A percentile compares a stretch with the other conserved stretches of the same genome.
phyloP scores from a whole-genome alignment of 192 early-diverging fungal genomes.

The Phlyctochytrium arcticum region DNA sequence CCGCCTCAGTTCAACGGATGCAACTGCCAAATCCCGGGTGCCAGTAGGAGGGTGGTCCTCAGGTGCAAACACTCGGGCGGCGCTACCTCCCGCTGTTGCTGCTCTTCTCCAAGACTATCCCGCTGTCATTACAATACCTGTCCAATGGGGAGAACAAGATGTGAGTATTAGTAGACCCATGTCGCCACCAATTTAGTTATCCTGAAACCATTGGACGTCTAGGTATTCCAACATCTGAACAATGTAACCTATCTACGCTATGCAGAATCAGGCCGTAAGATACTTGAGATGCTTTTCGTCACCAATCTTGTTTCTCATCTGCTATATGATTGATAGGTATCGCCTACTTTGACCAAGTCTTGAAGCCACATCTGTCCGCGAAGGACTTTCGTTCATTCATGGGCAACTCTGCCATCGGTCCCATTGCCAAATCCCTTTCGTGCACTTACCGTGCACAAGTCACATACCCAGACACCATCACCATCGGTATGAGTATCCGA shows the following conservation, averaged over 20 bases:
- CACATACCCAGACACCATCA: conserved; percentile 44
- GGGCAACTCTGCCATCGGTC: conserved; percentile 19
- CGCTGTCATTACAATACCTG: conserved; percentile 18
- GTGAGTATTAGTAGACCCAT: not conserved
- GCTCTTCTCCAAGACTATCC: conserved; percentile 21
- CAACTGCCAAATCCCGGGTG: too few relatives aligned
- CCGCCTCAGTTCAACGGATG: too few relatives aligned
- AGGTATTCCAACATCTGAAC: conserved; percentile 42
- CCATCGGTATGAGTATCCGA: conserved; percentile 28
- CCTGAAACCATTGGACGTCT: not conserved
- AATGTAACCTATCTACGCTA: conserved; percentile 45
- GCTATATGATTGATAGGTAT: conserved; percentile 2
- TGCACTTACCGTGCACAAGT: conserved; percentile 43
- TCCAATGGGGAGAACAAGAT: conserved; percentile 39
- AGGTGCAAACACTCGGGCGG: conserved; percentile 6
- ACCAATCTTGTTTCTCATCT: too few relatives aligned
- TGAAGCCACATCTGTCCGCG: conserved; percentile 13
- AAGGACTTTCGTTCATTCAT: conserved; percentile 26
- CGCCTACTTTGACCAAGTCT: conserved; percentile 44
- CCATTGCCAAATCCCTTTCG: conserved; percentile 39
- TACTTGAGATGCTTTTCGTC: not conserved
- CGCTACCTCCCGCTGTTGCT: conserved; percentile 15
- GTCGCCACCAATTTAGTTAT: not conserved
- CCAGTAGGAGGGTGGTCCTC: conserved; percentile 4
- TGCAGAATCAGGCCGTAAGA: conserved; percentile 17